Conservation (phyloP, 257 asterid genomes). For the Nicotiana obtusifolia region DNA sequence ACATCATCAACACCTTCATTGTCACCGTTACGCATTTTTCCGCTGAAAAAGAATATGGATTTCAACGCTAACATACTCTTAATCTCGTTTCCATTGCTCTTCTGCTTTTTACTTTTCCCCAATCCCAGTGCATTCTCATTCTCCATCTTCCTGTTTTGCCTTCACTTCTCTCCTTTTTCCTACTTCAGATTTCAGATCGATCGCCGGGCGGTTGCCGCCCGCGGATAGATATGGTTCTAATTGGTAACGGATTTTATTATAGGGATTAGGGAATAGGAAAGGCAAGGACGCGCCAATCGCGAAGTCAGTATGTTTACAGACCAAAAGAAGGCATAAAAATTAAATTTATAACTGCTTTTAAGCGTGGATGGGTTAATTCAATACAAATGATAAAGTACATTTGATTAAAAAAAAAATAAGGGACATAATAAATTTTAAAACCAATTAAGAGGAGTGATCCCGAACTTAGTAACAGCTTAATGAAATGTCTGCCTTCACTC, state of each 20-base stretch:
- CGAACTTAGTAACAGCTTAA: too few species aligned
- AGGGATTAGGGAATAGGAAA: background rate
- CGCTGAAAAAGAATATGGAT: conserved; percentile 44
- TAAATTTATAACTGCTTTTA: too few species aligned
- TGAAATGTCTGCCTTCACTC: too few species aligned
- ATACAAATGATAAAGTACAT: too few species aligned
- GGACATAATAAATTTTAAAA: too few species aligned
- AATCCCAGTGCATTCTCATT: conserved; percentile 22
- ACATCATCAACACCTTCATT: conserved; percentile 16
- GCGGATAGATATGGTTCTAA: background rate
- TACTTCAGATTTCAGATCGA: background rate
- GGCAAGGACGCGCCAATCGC: background rate
- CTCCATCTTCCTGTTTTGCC: conserved; percentile 18
- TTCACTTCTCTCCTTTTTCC: background rate
- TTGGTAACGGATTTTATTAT: background rate
- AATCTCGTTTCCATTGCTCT: conserved; percentile 12
- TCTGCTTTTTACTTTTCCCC: conserved; percentile 12
- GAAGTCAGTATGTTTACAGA: too few species aligned
- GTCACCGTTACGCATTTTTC: conserved; percentile 13
- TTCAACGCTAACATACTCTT: conserved; percentile 31
- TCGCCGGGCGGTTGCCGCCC: background rate
- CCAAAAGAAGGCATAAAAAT: too few species aligned
- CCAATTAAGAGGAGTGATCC: too few species aligned
- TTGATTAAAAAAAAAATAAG: too few species aligned
- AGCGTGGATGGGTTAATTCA: too few species aligned